Conservation (phyloP, 2,329 filamentous ascomycete species). For the Pezicula carpinea region DNA sequence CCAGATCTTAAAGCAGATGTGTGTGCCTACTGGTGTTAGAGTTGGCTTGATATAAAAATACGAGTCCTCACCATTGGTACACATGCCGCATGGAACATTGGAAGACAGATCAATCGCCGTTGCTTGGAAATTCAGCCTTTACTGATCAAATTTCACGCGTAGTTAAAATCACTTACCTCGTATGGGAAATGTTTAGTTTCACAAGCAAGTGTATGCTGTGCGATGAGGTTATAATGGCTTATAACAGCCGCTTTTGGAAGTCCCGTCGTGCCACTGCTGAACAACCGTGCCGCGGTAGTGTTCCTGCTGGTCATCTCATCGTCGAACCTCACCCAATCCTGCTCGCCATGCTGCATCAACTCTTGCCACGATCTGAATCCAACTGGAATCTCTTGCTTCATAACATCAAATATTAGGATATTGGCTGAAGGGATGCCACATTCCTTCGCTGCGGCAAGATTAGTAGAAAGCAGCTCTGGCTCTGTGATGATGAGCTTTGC, state of each 20-base stretch:
- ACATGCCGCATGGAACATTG: constrained; percentile 61
- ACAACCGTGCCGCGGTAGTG: constrained; percentile 38
- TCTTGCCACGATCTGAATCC: constrained; percentile 18
- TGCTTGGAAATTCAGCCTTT: constrained; percentile 36
- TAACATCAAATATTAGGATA: constrained; percentile 24
- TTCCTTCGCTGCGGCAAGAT: constrained; percentile 19
- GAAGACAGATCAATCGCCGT: constrained; percentile 46
- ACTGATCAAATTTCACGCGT: constrained; percentile 42
- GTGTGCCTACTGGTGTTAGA: constrained; percentile 62
- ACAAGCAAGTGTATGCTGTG: constrained; percentile 34
- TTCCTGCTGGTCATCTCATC: constrained; percentile 23
- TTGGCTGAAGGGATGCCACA: constrained; percentile 19
- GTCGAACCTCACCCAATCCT: constrained; percentile 22
- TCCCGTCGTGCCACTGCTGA: constrained; percentile 54
- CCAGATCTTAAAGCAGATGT: constrained; percentile 41
- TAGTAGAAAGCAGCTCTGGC: constrained; percentile 17
- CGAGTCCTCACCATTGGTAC: constrained; percentile 45
- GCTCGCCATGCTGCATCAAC: constrained; percentile 18
- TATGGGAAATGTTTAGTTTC: constrained; percentile 49
- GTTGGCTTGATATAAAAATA: not conserved
- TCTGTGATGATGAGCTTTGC: constrained; percentile 23
- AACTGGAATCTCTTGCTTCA: constrained; percentile 12
- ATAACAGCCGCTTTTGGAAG: constrained; percentile 36
- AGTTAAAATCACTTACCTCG: constrained; percentile 56
- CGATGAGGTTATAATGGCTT: constrained; percentile 31